A percentile compares a stretch with the other conserved stretches of the same genome.
These are phyloP conservation scores for Funneliformis caledonium DNA, from an alignment of 371 early-diverging fungal species.

Conservation along the genomic window DNA sequence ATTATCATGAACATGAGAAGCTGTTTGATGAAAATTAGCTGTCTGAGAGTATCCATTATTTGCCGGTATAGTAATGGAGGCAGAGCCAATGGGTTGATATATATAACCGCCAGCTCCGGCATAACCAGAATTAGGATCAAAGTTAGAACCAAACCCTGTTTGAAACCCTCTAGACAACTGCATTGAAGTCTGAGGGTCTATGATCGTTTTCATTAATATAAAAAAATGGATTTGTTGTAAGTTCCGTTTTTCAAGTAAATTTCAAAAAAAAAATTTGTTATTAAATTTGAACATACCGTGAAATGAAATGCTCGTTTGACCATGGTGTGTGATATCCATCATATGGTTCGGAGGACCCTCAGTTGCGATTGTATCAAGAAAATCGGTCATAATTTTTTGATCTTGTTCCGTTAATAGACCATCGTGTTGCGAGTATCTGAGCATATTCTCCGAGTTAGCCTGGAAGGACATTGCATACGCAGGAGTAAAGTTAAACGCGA, in stretches of 20 bases:
- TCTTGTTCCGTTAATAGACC: conserved; percentile 31
- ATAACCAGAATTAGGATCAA: conserved; percentile 18
- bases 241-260: not conserved
- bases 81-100: conserved; percentile 19
- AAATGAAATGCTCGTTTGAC: conserved; percentile 13
- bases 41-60: not conserved
- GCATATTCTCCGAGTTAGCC: conserved; percentile 26
- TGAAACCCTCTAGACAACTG: conserved; percentile 7
- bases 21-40: conserved; percentile 9
- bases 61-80: conserved; percentile 7
- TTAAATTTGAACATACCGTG: not conserved
- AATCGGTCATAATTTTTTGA: conserved; percentile 33
- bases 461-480: conserved; percentile 24
- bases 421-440: conserved; percentile 32
- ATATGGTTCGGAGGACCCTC: conserved; percentile 35
- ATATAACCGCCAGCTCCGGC: conserved; percentile 7
- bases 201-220: not conserved
- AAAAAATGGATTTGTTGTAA: not conserved
- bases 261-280: not conserved
- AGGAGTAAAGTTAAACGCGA: not conserved
- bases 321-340: conserved; percentile 20
- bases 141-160: conserved; percentile 13
- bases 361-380: conserved; percentile 18
- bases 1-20: conserved; percentile 5
- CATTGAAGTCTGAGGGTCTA: not conserved